Evolutionary conservation across 192 early-diverging fungal species (phyloP), one percentile per base, ranked within the genome.

Genomic region (Irineochytrium annulatum): DNA sequence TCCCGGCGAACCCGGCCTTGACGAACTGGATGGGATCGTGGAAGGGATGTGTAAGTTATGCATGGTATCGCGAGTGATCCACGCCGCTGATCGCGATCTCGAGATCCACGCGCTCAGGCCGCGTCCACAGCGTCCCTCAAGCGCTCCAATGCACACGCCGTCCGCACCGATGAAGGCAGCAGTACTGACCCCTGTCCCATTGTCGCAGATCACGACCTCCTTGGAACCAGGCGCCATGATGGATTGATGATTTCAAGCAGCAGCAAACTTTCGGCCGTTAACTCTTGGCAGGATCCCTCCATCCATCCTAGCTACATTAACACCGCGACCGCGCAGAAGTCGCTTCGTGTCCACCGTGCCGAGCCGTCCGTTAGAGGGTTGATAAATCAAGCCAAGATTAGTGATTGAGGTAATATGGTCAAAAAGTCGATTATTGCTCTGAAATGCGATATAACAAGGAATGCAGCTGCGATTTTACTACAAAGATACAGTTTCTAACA

Each of bases 1-100:
- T 88, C 17, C 46, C 26, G 31, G 92, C 89, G 67, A 87, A 98
- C 34, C 97, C 97, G 74, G 88, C 89, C 65, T 99, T 99, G 65
- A 95, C 95, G 80, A 99, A 99, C 86, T 92, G 39, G 37, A 20
- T 4, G 34, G n/a, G 27, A 30, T 39, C 46, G 37, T 55, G 28
- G 32, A 45, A 51, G 39, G n/a, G 17, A 17, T 14, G 26, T 16
- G 13, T 34, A 17, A 16, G 22, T 24, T 65, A 57, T 3, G 3
- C 30, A 24, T 17, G 55, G 8, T 34, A 20, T 8, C 32, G 19
- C 5, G 3, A 60, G 26, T n/a, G 31, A 34, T 32, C 6, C 26
- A 3, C 3, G 52, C 4, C 11, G 57, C 2, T 29, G 22, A 4
- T 26, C 33, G 28, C 3, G 4, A 5, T n/a, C n/a, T n/a, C n/a